phyloP scores from a whole-genome alignment of 176 grass and related monocot genomes.

The Hsuehochloa calcarea region DNA sequence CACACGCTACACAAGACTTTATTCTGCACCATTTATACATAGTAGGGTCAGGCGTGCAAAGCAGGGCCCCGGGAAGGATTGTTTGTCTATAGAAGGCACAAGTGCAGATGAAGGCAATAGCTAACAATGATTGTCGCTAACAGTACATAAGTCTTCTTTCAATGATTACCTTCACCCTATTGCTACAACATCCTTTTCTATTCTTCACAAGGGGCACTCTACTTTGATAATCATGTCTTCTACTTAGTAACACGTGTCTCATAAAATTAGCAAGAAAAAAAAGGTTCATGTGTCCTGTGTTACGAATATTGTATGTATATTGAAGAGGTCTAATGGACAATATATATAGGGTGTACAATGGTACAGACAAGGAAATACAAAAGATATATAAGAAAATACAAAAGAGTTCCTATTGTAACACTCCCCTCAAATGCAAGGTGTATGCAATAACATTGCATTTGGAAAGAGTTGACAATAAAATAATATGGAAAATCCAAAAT shows the following conservation, averaged over 20 bases:
- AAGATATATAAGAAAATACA: no score
- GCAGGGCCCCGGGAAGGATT: not conserved
- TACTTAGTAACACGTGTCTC: constrained; percentile 4
- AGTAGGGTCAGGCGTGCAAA: constrained; percentile 35
- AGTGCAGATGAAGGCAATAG: constrained; percentile 4
- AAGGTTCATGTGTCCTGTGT: not conserved
- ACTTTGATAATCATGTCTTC: not conserved
- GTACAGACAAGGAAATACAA: no score
- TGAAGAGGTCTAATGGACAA: no score
- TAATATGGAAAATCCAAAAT: no score
- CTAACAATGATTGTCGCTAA: not conserved
- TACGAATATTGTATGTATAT: no score
- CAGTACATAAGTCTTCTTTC: constrained; percentile 1
- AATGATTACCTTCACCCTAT: constrained; percentile 21
- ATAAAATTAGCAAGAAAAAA: not conserved
- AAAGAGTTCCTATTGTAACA: no score
- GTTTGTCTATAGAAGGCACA: constrained; percentile 3
- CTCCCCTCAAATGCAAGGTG: no score
- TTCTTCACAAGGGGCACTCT: constrained; percentile 1
- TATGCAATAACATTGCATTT: no score
- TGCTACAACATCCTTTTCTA: not conserved
- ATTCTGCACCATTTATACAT: constrained; percentile 26
- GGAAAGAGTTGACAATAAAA: no score
- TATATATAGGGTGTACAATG: no score
- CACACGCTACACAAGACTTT: not conserved